Evolutionary conservation across 257 asterid genomes (phyloP).

Genomic region (Verbena officinalis): DNA sequence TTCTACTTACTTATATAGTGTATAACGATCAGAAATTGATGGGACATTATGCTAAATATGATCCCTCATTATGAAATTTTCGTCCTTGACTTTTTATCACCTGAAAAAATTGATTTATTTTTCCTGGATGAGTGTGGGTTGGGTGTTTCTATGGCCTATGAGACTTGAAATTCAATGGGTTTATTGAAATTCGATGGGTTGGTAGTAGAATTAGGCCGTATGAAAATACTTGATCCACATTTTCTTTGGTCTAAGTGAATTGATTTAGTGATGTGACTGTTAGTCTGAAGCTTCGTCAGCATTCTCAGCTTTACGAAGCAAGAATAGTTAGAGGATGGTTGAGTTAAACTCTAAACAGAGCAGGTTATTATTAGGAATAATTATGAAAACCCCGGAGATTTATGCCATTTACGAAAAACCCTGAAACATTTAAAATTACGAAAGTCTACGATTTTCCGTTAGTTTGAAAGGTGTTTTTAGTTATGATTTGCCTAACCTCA

Average conservation of each 20-base stretch:
- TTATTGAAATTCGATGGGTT: background rate
- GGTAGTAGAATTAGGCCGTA: background rate
- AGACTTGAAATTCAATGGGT: background rate
- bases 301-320: background rate
- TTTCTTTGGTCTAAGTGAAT: background rate
- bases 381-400: too few species aligned
- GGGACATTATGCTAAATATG: background rate
- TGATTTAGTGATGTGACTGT: background rate
- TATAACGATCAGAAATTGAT: background rate
- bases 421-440: too few species aligned
- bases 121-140: background rate
- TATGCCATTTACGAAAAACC: too few species aligned
- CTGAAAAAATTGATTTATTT: too few species aligned
- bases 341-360: background rate
- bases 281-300: background rate
- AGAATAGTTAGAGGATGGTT: background rate
- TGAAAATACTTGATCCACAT: background rate
- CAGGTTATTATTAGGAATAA: too few species aligned
- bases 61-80: constrained; percentile 10
- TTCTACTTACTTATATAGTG: background rate
- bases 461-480: too few species aligned
- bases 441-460: too few species aligned
- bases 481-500: too few species aligned
- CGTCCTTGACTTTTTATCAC: too few species aligned
- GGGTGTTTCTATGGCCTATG: constrained; percentile 9